These are phyloP conservation scores for Entomortierella parvispora DNA, from an alignment of 192 early-diverging fungal species.

Conservation along the genomic window DNA sequence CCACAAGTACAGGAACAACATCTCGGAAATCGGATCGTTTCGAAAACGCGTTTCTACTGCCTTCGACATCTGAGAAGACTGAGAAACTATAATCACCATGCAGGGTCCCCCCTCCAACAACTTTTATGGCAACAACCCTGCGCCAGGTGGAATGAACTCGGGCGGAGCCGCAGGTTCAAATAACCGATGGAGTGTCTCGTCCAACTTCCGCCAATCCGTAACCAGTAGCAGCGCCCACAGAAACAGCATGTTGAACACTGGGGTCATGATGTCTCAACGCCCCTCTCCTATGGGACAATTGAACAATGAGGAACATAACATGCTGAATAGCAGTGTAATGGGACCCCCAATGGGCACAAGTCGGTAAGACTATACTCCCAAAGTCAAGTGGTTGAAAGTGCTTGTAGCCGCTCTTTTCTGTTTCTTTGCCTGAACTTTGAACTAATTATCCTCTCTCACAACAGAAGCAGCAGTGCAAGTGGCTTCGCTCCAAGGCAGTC, in stretches of 20 bases:
- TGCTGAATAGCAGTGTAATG: constrained; percentile 37
- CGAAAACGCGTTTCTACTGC: too few relatives aligned
- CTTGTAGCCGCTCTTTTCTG: too few relatives aligned
- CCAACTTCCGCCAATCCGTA: constrained; percentile 22
- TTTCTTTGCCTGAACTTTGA: neutral
- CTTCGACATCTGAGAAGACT: too few relatives aligned
- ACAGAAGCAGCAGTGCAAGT: neutral
- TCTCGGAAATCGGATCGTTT: too few relatives aligned
- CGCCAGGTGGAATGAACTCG: neutral
- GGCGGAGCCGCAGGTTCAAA: constrained; percentile 25
- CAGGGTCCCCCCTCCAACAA: constrained; percentile 15
- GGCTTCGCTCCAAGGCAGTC: constrained; percentile 35
- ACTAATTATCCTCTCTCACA: neutral
- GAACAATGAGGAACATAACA: constrained; percentile 18
- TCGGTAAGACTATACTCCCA: too few relatives aligned
- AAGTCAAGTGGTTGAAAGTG: too few relatives aligned
- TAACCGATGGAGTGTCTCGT: constrained; percentile 39
- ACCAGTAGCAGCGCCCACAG: constrained; percentile 6
- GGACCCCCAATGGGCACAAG: constrained; percentile 24
- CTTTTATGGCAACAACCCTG: constrained; percentile 1
- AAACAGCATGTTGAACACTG: constrained; percentile 15
- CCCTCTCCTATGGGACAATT: constrained; percentile 39
- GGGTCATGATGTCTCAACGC: constrained; percentile 25
- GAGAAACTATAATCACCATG: neutral
- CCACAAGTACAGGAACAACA: constrained; percentile 2